Percentiles rank a stretch among this genome's conserved stretches.
Conservation (phyloP, 2,329 filamentous ascomycete genomes). For the Ophiostoma sp. region DNA sequence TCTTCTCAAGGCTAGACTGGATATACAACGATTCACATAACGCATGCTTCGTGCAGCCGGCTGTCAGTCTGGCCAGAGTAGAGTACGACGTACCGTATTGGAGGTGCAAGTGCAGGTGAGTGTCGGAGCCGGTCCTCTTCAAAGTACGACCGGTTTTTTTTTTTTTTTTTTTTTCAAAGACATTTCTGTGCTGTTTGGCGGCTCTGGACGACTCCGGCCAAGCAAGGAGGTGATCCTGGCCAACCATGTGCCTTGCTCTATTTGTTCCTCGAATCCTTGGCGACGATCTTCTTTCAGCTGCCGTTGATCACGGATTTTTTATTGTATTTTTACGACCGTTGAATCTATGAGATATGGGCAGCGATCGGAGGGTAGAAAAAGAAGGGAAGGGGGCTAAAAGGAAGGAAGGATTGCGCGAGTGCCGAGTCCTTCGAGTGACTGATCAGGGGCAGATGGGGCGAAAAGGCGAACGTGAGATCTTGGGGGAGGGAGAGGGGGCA, state of each 20-base stretch:
- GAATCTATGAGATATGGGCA: slow-evolving; percentile 5
- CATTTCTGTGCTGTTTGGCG: neutral
- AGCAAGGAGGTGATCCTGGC: neutral
- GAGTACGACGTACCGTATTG: neutral
- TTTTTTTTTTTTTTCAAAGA: neutral
- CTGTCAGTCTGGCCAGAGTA: neutral
- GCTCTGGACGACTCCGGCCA: neutral
- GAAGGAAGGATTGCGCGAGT: slow-evolving; percentile 11
- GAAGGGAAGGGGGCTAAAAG: slow-evolving; percentile 4
- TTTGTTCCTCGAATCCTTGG: neutral
- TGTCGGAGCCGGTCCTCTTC: neutral
- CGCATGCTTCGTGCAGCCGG: neutral
- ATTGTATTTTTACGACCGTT: neutral
- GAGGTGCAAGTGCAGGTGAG: neutral
- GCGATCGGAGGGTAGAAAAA: neutral
- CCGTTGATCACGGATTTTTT: neutral
- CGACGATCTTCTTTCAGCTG: neutral
- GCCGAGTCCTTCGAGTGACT: slow-evolving; percentile 7
- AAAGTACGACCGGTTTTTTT: neutral
- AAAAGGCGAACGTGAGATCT: neutral
- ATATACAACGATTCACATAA: neutral
- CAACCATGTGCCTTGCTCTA: neutral
- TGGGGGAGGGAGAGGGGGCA: neutral
- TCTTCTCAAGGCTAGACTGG: neutral
- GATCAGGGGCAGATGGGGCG: slow-evolving; percentile 8